Evolutionary conservation across 2,329 filamentous ascomycete species (phyloP), one percentile per base, ranked within the genome.

Genomic region (Colletotrichum tropicicola): DNA sequence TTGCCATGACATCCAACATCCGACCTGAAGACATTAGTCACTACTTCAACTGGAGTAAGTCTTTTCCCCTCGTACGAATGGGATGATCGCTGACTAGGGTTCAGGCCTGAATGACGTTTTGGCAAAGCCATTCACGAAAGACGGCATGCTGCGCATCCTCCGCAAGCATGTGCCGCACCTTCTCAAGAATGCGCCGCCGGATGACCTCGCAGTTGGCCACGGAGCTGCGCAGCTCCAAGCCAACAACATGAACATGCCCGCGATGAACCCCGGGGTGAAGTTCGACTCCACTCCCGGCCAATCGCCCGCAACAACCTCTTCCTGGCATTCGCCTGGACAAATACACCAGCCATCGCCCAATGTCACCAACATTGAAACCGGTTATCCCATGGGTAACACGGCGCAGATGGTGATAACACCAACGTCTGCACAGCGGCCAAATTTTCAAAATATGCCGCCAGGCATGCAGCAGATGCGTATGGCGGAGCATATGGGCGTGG

Each of bases 1-100:
- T 99, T 63, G 96, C 96, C 48, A 98, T 99, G 96, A 99, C 96
- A 3, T 98, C 95, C 4, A 99, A 98, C 74, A 98, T 99, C 69
- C 89, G 96, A 69, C 94, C 93, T 66, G 95, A 98, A 73, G 96
- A 99, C 75, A 97, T 98, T 67, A 92, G 95, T 57, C 94, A 97
- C 81, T 99, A 99, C 76, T 98, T 98, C 81, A 86, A 83, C 91
- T 78, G 23, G 45, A 61, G 61, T 71, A 72, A 68, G 53, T 53
- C 17, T 10, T 9, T 37, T n/a, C 12, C n/a, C n/a, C n/a, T n/a
- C 23, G 9, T 5, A 17, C 19, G 27, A 21, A 27, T 23, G 8
- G n/a, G 5, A 49, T 9, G 30, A 6, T 9, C 48, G 43, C 13
- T 32, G 45, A 44, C 53, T 73, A 39, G 70, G 55, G 17, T n/a